Percentiles rank a stretch among this genome's conserved stretches.
Conservation (phyloP, 2,329 filamentous ascomycete species). For the Ceratocystis papillata region DNA sequence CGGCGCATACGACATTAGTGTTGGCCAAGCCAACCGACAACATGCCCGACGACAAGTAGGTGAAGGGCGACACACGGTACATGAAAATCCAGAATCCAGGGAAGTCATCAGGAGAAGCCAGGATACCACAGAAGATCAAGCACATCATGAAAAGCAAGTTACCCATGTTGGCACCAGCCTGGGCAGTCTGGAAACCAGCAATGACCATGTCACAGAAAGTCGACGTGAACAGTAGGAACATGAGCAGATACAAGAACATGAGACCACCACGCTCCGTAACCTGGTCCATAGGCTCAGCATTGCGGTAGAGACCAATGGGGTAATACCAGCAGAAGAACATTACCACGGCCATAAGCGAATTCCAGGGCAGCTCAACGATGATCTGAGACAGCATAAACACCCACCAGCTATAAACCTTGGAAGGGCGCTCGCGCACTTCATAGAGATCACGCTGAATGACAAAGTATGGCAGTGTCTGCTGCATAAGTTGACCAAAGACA, state of each 20-base stretch:
- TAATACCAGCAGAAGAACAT: constrained; percentile 81
- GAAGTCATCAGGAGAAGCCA: constrained; percentile 51
- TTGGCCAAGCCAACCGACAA: constrained; percentile 59
- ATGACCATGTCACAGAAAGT: constrained; percentile 74
- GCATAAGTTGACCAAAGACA: constrained; percentile 67
- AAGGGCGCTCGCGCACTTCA: constrained; percentile 73
- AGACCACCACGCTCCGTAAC: constrained; percentile 60
- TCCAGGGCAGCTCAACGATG: constrained; percentile 76
- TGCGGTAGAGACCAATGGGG: constrained; percentile 64
- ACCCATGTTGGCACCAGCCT: constrained; percentile 64
- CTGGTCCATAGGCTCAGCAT: constrained; percentile 51
- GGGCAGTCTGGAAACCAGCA: constrained; percentile 61
- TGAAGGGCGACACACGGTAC: constrained; percentile 73
- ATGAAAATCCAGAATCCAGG: constrained; percentile 76
- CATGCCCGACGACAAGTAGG: constrained; percentile 66
- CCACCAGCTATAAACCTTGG: constrained; percentile 76
- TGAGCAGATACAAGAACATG: constrained; percentile 65
- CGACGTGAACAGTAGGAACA: constrained; percentile 68
- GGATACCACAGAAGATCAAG: constrained; percentile 65
- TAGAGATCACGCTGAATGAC: constrained; percentile 72
- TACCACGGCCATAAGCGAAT: constrained; percentile 62
- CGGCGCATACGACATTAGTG: constrained; percentile 52
- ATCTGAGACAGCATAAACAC: constrained; percentile 77
- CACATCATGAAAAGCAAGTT: constrained; percentile 63
- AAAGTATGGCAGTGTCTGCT: constrained; percentile 79